Evolutionary conservation across 2,329 filamentous ascomycete genomes (phyloP).

Genomic region (Nigrospora osmanthi): DNA sequence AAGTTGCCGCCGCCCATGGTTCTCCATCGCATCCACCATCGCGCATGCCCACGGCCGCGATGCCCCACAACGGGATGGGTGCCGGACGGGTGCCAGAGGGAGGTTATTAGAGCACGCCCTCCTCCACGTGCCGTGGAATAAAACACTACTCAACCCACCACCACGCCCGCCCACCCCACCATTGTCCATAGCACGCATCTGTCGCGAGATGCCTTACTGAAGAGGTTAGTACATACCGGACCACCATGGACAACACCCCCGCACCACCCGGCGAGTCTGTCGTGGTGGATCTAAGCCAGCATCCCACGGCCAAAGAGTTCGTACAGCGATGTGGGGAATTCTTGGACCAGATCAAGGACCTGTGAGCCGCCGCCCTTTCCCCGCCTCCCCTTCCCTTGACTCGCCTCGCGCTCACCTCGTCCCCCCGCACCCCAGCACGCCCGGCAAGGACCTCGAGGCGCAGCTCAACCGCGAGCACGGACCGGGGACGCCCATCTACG

Average conservation of each 20-base stretch:
- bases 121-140: too few relatives aligned
- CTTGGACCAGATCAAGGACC: slow-evolving; percentile 19
- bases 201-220: too few relatives aligned
- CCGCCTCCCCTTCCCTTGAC: background rate
- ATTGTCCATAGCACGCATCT: too few relatives aligned
- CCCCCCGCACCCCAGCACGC: slow-evolving; percentile 21
- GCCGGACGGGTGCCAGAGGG: too few relatives aligned
- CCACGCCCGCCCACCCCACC: too few relatives aligned
- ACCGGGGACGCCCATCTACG: slow-evolving; percentile 32
- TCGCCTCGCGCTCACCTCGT: background rate
- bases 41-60: too few relatives aligned
- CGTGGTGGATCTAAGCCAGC: slow-evolving; percentile 15
- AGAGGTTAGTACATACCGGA: too few relatives aligned
- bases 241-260: slow-evolving; percentile 8
- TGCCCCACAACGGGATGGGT: too few relatives aligned
- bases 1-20: too few relatives aligned
- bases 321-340: slow-evolving; percentile 20
- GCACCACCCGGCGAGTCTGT: slow-evolving; percentile 7
- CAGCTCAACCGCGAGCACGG: slow-evolving; percentile 34
- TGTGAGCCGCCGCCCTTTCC: slow-evolving; percentile 12
- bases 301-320: slow-evolving; percentile 19
- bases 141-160: too few relatives aligned
- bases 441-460: slow-evolving; percentile 34
- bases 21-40: too few relatives aligned
- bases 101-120: too few relatives aligned